phyloP scores from a whole-genome alignment of 2,329 filamentous ascomycete species.

The Diaporthe sp. region DNA sequence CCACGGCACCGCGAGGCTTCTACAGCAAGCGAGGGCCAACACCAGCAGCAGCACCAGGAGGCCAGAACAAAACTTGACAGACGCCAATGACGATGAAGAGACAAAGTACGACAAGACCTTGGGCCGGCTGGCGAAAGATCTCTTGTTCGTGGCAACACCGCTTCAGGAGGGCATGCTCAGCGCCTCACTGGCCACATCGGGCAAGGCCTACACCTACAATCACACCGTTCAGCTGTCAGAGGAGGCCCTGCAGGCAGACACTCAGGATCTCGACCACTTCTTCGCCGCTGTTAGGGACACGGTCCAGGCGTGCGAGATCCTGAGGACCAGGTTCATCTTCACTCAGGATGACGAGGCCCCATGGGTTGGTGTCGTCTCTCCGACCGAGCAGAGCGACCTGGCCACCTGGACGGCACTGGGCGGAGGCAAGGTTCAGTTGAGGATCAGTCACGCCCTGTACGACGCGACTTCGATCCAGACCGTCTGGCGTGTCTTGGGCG shows the following conservation, averaged over 20 bases:
- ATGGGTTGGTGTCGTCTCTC: constrained; percentile 46
- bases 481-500: constrained; percentile 42
- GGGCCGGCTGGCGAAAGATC: constrained; percentile 40
- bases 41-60: constrained; percentile 28
- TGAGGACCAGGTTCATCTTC: constrained; percentile 46
- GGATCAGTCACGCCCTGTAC: constrained; percentile 46
- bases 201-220: constrained; percentile 45
- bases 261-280: constrained; percentile 39
- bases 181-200: constrained; percentile 43
- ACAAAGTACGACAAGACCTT: constrained; percentile 41
- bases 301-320: constrained; percentile 46
- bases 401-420: constrained; percentile 39
- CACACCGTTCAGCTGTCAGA: constrained; percentile 45
- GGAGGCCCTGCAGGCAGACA: constrained; percentile 40
- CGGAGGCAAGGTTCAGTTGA: constrained; percentile 39
- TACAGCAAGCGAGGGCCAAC: constrained; percentile 27
- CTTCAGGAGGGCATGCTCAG: constrained; percentile 48
- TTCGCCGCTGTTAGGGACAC: constrained; percentile 44
- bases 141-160: constrained; percentile 47
- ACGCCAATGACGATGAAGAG: not conserved
- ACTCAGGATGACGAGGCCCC: constrained; percentile 44
- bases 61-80: not conserved
- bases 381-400: constrained; percentile 43
- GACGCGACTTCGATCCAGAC: constrained; percentile 44
- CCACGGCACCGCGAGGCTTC: constrained; percentile 43